A percentile compares a stretch with the other conserved stretches of the same genome.
phyloP scores from a whole-genome alignment of 805 yeast species.

The Candida argentea region DNA sequence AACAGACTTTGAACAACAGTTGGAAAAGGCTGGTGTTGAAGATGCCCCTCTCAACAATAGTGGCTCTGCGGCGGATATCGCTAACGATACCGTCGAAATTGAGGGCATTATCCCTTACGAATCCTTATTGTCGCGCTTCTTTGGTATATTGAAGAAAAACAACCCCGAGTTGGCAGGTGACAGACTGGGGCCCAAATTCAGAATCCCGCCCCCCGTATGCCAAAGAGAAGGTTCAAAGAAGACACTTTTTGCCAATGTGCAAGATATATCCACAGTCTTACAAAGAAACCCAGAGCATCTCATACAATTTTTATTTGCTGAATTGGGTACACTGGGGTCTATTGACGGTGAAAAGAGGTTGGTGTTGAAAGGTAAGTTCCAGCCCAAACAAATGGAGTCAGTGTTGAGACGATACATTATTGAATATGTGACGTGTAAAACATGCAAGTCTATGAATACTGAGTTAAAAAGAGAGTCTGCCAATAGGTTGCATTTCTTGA shows the following conservation, averaged over 20 bases:
- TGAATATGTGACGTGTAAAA: conserved; percentile 97
- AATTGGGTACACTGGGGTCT: conserved; percentile 98
- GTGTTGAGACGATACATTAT: conserved; percentile 92
- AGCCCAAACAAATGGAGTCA: conserved; percentile 94
- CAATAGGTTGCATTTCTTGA: conserved; percentile 93
- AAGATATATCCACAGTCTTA: conserved; percentile 85
- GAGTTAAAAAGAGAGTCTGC: conserved; percentile 91
- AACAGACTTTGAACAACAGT: conserved; percentile 78
- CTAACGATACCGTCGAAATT: conserved; percentile 22
- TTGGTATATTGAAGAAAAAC: conserved; percentile 74
- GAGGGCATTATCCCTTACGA: conserved; percentile 58
- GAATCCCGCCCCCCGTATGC: conserved; percentile 96
- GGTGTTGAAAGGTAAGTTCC: conserved; percentile 96
- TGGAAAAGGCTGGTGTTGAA: conserved; percentile 82
- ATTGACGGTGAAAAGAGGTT: conserved; percentile 96
- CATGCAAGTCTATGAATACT: conserved; percentile 97
- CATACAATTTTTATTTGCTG: conserved; percentile 94
- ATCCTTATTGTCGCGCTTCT: conserved; percentile 73
- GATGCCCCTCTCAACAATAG: too few species aligned
- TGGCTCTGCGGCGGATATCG: conserved; percentile 19
- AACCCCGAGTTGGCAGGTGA: conserved; percentile 99
- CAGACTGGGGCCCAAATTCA: conserved; percentile 80
- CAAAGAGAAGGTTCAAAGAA: conserved; percentile 96
- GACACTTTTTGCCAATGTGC: conserved; percentile 92
- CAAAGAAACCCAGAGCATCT: conserved; percentile 97